These are phyloP conservation scores for Mallotus repandus DNA, from an alignment of 441 rosid genomes.

Conservation along the genomic window DNA sequence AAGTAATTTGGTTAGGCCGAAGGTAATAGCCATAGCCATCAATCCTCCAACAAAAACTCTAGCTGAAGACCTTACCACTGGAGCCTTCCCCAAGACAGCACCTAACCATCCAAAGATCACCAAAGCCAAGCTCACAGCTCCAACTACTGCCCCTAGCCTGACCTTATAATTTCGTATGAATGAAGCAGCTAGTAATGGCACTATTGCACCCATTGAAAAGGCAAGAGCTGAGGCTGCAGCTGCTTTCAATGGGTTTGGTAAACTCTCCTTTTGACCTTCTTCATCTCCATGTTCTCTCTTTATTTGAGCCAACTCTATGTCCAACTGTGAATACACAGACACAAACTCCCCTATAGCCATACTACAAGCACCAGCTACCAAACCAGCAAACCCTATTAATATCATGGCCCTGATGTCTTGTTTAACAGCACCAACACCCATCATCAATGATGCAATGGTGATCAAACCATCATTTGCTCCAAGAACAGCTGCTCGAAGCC, in stretches of 20 bases:
- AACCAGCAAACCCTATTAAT: slow-evolving; percentile 79
- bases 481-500: slow-evolving; percentile 87
- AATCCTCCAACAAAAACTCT: slow-evolving; percentile 87
- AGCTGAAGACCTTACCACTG: slow-evolving; percentile 44
- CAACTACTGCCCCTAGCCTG: slow-evolving; percentile 51
- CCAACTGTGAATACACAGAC: slow-evolving; percentile 81
- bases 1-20: slow-evolving; percentile 72
- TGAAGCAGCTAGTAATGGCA: slow-evolving; percentile 76
- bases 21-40: slow-evolving; percentile 90
- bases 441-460: slow-evolving; percentile 78
- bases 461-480: slow-evolving; percentile 92
- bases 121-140: slow-evolving; percentile 58
- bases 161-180: slow-evolving; percentile 59
- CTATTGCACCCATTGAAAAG: slow-evolving; percentile 72
- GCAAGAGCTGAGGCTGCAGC: slow-evolving; percentile 81
- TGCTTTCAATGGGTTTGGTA: slow-evolving; percentile 77
- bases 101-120: slow-evolving; percentile 67
- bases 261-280: slow-evolving; percentile 35
- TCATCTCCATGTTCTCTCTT: slow-evolving; percentile 39
- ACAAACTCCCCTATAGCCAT: slow-evolving; percentile 98
- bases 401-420: slow-evolving; percentile 77
- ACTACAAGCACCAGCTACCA: slow-evolving; percentile 90
- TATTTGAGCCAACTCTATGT: slow-evolving; percentile 69
- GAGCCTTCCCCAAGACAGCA: slow-evolving; percentile 70
- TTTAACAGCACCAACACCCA: slow-evolving; percentile 86